Conservation (phyloP, 2,329 filamentous ascomycete genomes). For the Exophiala sp. region DNA sequence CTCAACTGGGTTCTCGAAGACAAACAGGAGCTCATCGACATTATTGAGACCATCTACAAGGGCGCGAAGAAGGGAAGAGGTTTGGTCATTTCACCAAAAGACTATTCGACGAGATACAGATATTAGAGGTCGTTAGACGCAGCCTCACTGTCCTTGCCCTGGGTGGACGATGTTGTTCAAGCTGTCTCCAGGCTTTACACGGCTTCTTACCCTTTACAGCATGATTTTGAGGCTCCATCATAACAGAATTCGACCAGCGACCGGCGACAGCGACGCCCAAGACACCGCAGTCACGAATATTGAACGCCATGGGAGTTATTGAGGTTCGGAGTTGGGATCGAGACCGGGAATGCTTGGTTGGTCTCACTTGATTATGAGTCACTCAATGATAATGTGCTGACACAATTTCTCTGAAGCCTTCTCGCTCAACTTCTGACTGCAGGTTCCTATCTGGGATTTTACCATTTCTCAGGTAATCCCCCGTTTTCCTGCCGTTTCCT, state of each 20-base stretch:
- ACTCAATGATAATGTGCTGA: constrained; percentile 24
- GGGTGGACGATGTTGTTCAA: neutral
- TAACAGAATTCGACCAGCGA: neutral
- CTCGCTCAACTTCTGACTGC: neutral
- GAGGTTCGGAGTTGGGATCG: neutral
- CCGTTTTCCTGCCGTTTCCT: neutral
- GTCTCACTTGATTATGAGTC: constrained; percentile 19
- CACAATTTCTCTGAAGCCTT: constrained; percentile 9
- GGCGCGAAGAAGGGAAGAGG: constrained; percentile 98
- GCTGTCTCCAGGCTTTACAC: neutral
- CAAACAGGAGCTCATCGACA: constrained; percentile 98
- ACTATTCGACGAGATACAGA: constrained; percentile 66
- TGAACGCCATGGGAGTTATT: neutral
- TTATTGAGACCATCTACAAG: constrained; percentile 94
- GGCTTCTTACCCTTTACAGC: no score
- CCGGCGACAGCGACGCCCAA: neutral
- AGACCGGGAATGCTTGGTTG: constrained; percentile 15
- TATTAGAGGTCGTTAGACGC: constrained; percentile 46
- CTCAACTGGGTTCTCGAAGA: constrained; percentile 95
- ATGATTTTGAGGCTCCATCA: neutral
- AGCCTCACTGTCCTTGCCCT: neutral
- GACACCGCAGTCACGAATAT: neutral
- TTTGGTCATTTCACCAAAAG: constrained; percentile 94
- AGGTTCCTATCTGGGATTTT: neutral
- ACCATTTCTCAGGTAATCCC: neutral